Conservation (phyloP, 1,139 yeast species). For the Starmera stellimalicola region DNA sequence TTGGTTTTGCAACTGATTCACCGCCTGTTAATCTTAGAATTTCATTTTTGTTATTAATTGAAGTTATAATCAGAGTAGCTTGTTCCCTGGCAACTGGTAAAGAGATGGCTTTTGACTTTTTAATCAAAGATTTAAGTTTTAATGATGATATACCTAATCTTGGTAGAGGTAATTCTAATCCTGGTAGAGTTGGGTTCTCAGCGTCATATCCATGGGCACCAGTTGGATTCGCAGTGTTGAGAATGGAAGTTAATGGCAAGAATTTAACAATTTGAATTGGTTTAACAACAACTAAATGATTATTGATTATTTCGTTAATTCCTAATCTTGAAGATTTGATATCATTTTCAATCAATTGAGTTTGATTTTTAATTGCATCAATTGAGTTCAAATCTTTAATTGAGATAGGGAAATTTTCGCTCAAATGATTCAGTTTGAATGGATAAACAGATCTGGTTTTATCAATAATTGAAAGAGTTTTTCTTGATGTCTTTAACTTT, state of each 20-base stretch:
- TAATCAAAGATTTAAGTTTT: constrained; percentile 54
- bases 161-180: constrained; percentile 65
- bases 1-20: constrained; percentile 51
- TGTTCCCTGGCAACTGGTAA: constrained; percentile 67
- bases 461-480: constrained; percentile 62
- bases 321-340: constrained; percentile 63
- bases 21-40: constrained; percentile 79
- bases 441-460: constrained; percentile 79
- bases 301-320: constrained; percentile 68
- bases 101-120: constrained; percentile 36
- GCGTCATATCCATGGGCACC: constrained; percentile 61
- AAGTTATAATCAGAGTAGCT: constrained; percentile 53
- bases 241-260: constrained; percentile 56
- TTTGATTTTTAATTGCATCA: constrained; percentile 25
- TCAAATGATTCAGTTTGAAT: constrained; percentile 67
- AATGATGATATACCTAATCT: constrained; percentile 58
- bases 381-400: constrained; percentile 25
- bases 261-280: constrained; percentile 67
- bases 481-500: constrained; percentile 67
- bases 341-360: constrained; percentile 38
- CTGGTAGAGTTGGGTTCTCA: constrained; percentile 58
- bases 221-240: constrained; percentile 52
- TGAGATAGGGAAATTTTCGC: constrained; percentile 49
- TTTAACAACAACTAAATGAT: constrained; percentile 67
- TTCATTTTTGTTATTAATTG: constrained; percentile 41